These are phyloP conservation scores for Nissolia schottii DNA, from an alignment of 306 rosid species.

Conservation along the genomic window DNA sequence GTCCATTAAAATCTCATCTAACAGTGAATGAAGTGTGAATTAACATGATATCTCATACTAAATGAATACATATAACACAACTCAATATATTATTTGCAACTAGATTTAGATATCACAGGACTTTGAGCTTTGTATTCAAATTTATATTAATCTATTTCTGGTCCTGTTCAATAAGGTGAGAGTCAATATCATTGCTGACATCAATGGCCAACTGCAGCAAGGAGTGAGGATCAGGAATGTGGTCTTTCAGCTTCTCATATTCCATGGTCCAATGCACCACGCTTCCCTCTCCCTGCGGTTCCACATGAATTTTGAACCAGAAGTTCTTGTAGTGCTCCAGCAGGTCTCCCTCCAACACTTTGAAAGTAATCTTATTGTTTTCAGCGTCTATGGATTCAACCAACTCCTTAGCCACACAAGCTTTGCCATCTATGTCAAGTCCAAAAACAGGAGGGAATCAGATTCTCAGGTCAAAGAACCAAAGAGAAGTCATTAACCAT, in stretches of 20 bases:
- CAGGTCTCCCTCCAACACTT: constrained; percentile 20
- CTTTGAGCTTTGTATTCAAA: neutral
- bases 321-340: constrained; percentile 32
- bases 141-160: neutral
- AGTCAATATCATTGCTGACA: constrained; percentile 20
- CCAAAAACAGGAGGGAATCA: no score
- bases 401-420: no score
- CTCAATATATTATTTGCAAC: neutral
- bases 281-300: constrained; percentile 34
- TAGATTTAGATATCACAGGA: neutral
- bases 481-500: no score
- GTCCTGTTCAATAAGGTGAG: constrained; percentile 4
- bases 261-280: constrained; percentile 31
- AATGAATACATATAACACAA: no score
- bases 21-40: no score
- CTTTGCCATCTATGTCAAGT: no score
- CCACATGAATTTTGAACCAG: neutral
- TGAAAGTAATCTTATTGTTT: no score
- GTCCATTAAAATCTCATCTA: no score
- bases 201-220: constrained; percentile 6
- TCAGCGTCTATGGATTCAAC: no score
- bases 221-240: constrained; percentile 35
- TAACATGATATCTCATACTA: no score
- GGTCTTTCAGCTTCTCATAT: constrained; percentile 38
- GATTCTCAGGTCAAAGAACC: no score